Evolutionary conservation across 441 rosid species (phyloP).

Genomic region (Flueggea neowawraea): DNA sequence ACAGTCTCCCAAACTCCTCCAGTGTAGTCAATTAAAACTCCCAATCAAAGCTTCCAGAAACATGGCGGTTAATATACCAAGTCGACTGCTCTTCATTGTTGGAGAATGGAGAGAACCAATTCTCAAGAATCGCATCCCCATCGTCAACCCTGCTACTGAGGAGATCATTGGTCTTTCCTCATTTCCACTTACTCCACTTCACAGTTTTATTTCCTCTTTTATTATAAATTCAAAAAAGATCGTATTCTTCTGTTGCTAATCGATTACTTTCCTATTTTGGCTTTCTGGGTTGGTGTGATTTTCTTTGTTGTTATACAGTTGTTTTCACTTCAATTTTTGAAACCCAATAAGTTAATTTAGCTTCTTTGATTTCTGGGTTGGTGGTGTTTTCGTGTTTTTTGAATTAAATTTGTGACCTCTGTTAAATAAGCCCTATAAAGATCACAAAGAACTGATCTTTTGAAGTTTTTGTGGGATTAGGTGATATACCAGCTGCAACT

Average conservation of each 20-base stretch:
- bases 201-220: background rate
- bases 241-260: background rate
- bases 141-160: conserved; percentile 84
- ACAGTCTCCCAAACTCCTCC: no score
- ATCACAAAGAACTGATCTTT: background rate
- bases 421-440: background rate
- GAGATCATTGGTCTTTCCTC: conserved; percentile 58
- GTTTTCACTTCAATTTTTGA: no score
- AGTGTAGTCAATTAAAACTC: no score
- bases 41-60: no score
- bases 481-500: conserved; percentile 93
- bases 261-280: background rate
- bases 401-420: background rate
- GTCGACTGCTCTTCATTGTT: conserved; percentile 71
- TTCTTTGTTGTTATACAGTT: no score
- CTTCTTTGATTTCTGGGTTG: no score
- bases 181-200: background rate
- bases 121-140: conserved; percentile 63
- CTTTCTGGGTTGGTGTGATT: no score
- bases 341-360: no score
- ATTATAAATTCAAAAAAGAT: no score
- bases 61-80: conserved; percentile 59
- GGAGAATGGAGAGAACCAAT: conserved; percentile 87
- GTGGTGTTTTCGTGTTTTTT: background rate
- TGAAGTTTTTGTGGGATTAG: conserved; percentile 27